Percentiles rank a stretch among this genome's conserved stretches.
Evolutionary conservation across 2,329 filamentous ascomycete species (phyloP).

Genomic region (Aspergillus clavatus): DNA sequence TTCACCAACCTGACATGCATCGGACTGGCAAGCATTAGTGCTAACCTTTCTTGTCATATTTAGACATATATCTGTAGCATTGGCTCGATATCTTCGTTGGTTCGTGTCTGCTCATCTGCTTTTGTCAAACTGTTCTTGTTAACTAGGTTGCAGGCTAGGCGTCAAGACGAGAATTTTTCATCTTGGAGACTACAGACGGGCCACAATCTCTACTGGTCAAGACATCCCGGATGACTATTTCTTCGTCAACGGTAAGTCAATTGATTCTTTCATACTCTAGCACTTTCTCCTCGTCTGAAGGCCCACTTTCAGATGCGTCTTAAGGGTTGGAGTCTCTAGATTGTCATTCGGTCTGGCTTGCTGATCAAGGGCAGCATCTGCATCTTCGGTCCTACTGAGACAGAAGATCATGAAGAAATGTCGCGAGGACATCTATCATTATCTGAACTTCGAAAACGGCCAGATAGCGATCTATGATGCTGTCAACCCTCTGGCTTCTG

Average conservation of each 20-base stretch:
- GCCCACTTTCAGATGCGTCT: not conserved
- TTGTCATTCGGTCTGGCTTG: not conserved
- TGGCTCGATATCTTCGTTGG: conserved; percentile 91
- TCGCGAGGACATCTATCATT: conserved; percentile 92
- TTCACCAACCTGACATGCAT: conserved; percentile 3
- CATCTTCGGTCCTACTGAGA: conserved; percentile 83
- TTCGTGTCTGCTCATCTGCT: conserved; percentile 36
- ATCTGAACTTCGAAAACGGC: conserved; percentile 93
- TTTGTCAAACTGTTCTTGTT: conserved; percentile 1
- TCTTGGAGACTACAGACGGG: conserved; percentile 89
- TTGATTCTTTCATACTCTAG: too few species aligned
- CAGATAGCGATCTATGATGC: conserved; percentile 98
- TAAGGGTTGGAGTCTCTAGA: not conserved
- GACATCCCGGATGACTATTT: conserved; percentile 96
- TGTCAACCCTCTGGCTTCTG: conserved; percentile 83
- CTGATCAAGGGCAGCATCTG: conserved; percentile 54
- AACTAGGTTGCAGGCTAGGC: conserved; percentile 62
- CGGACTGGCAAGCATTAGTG: not conserved
- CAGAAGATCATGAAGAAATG: conserved; percentile 98
- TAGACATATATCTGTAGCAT: conserved; percentile 89
- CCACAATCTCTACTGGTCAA: conserved; percentile 76
- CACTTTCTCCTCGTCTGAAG: not conserved
- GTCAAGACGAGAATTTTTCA: conserved; percentile 99
- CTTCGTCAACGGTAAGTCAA: conserved; percentile 67
- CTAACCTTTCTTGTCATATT: conserved; percentile 7